Evolutionary conservation across 164 flowering plant genomes (phyloP).

Genomic region (Piper longum): DNA sequence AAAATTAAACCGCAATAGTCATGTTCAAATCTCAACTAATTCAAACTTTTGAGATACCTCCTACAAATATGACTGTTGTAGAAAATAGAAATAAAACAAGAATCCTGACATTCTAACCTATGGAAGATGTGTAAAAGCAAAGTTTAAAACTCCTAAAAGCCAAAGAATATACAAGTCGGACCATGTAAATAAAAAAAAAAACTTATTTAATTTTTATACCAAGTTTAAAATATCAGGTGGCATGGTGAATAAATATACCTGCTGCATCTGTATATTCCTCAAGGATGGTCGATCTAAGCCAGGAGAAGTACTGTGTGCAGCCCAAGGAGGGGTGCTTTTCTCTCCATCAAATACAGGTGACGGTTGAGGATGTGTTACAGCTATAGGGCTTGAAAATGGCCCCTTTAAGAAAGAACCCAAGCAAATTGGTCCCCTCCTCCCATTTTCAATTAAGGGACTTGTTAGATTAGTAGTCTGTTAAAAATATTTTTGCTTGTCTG

Average conservation of each 20-base stretch:
- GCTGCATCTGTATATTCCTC: constrained; percentile 91
- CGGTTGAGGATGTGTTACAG: constrained; percentile 27
- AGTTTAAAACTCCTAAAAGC: too few species aligned
- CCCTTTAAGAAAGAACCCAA: constrained; percentile 46
- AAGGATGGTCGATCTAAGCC: constrained; percentile 61
- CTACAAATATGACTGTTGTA: too few species aligned
- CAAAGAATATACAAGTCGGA: too few species aligned
- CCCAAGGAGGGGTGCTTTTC: constrained; percentile 82
- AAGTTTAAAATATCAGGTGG: too few species aligned
- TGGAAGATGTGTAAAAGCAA: too few species aligned
- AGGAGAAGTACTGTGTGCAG: constrained; percentile 76
- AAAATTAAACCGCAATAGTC: too few species aligned
- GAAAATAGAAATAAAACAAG: too few species aligned
- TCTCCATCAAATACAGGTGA: constrained; percentile 48
- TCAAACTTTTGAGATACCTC: too few species aligned
- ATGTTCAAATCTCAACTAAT: too few species aligned
- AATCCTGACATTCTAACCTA: too few species aligned
- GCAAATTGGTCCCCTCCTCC: constrained; percentile 29
- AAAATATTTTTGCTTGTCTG: constrained; percentile 7
- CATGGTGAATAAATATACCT: constrained; percentile 31
- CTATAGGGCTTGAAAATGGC: constrained; percentile 49
- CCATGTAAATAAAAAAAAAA: too few species aligned
- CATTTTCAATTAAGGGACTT: constrained; percentile 28
- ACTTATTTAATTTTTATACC: too few species aligned
- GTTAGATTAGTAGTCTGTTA: constrained; percentile 17